Base-by-base conservation (phyloP, 331 rosid genomes). In the Phaseolus coccineus region DNA sequence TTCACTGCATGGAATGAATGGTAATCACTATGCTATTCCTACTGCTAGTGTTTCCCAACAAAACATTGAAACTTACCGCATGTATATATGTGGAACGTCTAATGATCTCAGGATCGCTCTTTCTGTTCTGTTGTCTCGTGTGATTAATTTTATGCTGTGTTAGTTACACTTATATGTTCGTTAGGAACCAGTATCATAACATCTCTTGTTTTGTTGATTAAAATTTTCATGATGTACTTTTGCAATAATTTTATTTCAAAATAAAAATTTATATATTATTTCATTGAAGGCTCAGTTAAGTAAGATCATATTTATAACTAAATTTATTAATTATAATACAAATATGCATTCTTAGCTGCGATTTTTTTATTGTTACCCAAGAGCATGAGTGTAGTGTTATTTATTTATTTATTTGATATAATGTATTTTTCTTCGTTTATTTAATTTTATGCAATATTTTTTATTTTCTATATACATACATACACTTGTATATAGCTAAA, bases 71-170 rank as follows among this genome's bases (percentile, higher is more conserved):
- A 89, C 90, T 25, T 84, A 91, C 71, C 82, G 96, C 47, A 93
- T 89, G 96, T 91, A 93, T 55, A 86, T 74, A 55, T 85, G 87
- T 75, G 96, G 94, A 82, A 93, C 93, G 19, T 84, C 90, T 42
- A 91, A 91, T 69, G 93, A 93, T 74, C 93, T 91, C 11, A 88
- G 94, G 30, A 88, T 89, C 5, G 93, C 96, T 27, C 94, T 93
- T 46, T 93, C 96, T 76, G 90, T 46, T 93, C 96, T 76, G 90
- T 89, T 57, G 87, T 83, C 80, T 93, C 97, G 0, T 89, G 94
- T 64, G 94, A 93, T 87, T 93, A 83, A 81, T 71, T 61, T 59
- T 14, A 25, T 42, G 33, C 15, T 75, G 40, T 35, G 6, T 66
- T 67, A 7, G 24, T n/a, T 58, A 40, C 24, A 63, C 7, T 63